Conservation (phyloP, 345 rosid genomes). For the Aquilaria yunnanensis region DNA sequence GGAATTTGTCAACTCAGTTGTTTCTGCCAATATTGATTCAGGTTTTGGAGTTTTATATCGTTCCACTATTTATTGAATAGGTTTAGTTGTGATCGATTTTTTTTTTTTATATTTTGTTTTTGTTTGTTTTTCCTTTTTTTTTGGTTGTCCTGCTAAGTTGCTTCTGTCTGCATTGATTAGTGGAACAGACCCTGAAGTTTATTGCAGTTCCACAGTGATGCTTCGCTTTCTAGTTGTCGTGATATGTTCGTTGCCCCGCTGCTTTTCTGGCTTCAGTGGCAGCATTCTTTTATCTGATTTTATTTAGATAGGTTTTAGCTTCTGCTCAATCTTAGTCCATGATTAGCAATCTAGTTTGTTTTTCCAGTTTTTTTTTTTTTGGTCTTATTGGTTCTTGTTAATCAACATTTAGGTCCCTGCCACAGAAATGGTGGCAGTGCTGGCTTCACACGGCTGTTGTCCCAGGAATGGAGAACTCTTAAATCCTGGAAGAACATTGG, state of each 20-base stretch:
- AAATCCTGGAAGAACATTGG: constrained; percentile 35
- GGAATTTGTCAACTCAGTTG: not conserved
- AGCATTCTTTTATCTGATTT: too few species aligned
- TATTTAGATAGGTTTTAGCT: not conserved
- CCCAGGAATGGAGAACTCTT: constrained; percentile 24
- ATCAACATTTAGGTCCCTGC: constrained; percentile 16
- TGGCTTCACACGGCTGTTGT: constrained; percentile 75
- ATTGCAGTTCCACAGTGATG: not conserved
- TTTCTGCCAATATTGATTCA: not conserved
- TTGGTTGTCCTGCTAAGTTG: constrained; percentile 5
- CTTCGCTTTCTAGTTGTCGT: not conserved
- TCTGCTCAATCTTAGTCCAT: constrained; percentile 2
- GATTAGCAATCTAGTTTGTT: not conserved
- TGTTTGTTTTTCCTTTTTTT: not conserved
- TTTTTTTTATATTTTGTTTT: not conserved
- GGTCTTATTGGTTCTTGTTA: not conserved
- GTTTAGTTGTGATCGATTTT: too few species aligned
- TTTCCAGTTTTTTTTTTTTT: not conserved
- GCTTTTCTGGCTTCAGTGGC: too few species aligned
- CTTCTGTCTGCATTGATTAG: not conserved
- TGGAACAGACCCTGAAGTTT: not conserved
- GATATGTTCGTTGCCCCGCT: too few species aligned
- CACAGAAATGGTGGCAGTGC: constrained; percentile 57
- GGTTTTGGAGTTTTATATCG: not conserved
- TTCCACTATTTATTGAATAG: not conserved